Base-by-base conservation (phyloP, 208 protist species). In the Trypanosoma congolense region DNA sequence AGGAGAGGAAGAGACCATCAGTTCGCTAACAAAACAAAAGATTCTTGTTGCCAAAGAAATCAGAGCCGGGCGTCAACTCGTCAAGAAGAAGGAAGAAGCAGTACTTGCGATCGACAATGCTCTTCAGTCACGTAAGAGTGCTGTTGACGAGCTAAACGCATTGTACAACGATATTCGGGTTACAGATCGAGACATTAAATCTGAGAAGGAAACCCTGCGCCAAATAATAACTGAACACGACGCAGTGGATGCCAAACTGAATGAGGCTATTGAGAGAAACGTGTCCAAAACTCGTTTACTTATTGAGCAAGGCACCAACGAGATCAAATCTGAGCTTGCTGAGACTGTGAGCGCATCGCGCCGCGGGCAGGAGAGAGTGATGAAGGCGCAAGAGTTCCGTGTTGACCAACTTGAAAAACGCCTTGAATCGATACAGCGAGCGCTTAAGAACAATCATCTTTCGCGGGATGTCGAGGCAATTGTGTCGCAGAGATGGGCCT, bases 361-460 rank as follows among this genome's bases (percentile, higher is more conserved):
- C 49, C 75, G 74, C 38, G 73, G 75, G 16, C 82, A 90, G 57
- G 86, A 93, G 44, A 76, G 82, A 8, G 78, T 93, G n/a, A 74
- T 93, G 16, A 93, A 93, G 60, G 82, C 86, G 30, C 86, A 93
- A 63, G 82, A 93, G 31, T 90, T 85, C 54, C 86, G 86, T 38
- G 65, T 93, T 49, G 70, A 69, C 1, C 82, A 93, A 58, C 66
- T 93, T 29, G 82, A 88, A 38, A 70, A 62, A 47, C 79, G 86
- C 22, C 63, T 85, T 1, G 78, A 80, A 64, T 62, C 67, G 19
- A 73, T 90, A 36, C 68, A 93, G 4, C 60, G 58, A 53, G 73
- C 79, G 1, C 72, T 93, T 14, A 26, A 71, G 35, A 78, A 75
- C 44, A 88, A 88, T 66, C 53, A 73, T 40, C 65, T 90, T 9